Conservation (phyloP, 306 rosid species). For the Amphicarpaea edgeworthii region DNA sequence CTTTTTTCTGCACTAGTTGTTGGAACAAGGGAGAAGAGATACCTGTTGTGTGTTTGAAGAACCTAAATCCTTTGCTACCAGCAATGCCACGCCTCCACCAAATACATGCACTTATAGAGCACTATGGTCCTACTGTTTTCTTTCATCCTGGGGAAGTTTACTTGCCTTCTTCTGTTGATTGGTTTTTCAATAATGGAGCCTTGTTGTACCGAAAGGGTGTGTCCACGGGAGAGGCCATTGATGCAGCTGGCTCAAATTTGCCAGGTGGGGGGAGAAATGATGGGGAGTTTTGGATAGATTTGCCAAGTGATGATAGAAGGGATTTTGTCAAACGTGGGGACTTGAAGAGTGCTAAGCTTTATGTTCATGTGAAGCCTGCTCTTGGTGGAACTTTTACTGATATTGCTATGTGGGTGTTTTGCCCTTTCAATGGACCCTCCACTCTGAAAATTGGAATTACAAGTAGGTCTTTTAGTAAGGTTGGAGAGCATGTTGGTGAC, state of each 20-base stretch:
- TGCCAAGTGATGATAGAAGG: constrained; percentile 66
- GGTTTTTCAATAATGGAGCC: constrained; percentile 84
- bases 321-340: constrained; percentile 66
- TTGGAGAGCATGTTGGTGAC: constrained; percentile 81
- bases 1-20: constrained; percentile 67
- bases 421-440: constrained; percentile 92
- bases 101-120: constrained; percentile 79
- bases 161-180: constrained; percentile 93
- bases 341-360: constrained; percentile 73
- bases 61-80: constrained; percentile 55
- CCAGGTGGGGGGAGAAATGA: constrained; percentile 77
- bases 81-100: constrained; percentile 81
- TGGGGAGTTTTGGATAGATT: constrained; percentile 83
- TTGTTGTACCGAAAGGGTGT: constrained; percentile 58
- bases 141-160: constrained; percentile 84
- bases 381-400: constrained; percentile 88
- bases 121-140: constrained; percentile 90
- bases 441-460: constrained; percentile 70
- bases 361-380: constrained; percentile 91
- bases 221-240: constrained; percentile 62
- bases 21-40: constrained; percentile 60
- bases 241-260: constrained; percentile 71
- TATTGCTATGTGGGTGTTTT: constrained; percentile 92
- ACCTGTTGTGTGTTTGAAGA: constrained; percentile 81
- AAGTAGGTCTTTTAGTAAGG: constrained; percentile 58